phyloP scores from a whole-genome alignment of 148 eudicot species.

The Nepenthes gracilis region DNA sequence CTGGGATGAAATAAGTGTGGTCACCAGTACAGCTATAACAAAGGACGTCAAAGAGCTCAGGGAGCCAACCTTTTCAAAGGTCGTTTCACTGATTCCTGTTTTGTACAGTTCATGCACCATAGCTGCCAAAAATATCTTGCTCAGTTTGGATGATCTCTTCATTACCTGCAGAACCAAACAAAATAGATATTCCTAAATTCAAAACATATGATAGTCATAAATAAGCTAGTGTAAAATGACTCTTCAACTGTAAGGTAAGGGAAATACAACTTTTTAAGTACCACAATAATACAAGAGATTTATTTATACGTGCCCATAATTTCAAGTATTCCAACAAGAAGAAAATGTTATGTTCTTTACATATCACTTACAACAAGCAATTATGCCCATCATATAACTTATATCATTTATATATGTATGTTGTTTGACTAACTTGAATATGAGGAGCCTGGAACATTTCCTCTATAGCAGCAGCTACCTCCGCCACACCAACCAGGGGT shows the following conservation, averaged over 20 bases:
- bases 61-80: constrained; percentile 77
- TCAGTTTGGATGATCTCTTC: constrained; percentile 52
- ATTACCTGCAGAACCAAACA: constrained; percentile 46
- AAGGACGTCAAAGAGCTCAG: constrained; percentile 1
- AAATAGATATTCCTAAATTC: background rate
- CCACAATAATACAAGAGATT: too few relatives aligned
- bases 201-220: too few relatives aligned
- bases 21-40: background rate
- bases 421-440: constrained; percentile 55
- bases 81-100: constrained; percentile 94
- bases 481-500: constrained; percentile 63
- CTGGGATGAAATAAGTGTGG: background rate
- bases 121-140: constrained; percentile 88
- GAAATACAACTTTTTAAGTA: too few relatives aligned
- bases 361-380: too few relatives aligned
- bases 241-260: too few relatives aligned
- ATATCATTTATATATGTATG: too few relatives aligned
- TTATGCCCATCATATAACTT: too few relatives aligned
- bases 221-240: too few relatives aligned
- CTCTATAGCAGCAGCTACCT: constrained; percentile 88
- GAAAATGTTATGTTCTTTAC: too few relatives aligned
- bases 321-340: too few relatives aligned
- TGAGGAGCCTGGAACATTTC: constrained; percentile 99
- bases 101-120: constrained; percentile 94
- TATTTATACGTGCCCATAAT: too few relatives aligned